These are phyloP conservation scores for Scleroderma bovista DNA, from an alignment of 768 basidiomycete species.

Conservation along the genomic window DNA sequence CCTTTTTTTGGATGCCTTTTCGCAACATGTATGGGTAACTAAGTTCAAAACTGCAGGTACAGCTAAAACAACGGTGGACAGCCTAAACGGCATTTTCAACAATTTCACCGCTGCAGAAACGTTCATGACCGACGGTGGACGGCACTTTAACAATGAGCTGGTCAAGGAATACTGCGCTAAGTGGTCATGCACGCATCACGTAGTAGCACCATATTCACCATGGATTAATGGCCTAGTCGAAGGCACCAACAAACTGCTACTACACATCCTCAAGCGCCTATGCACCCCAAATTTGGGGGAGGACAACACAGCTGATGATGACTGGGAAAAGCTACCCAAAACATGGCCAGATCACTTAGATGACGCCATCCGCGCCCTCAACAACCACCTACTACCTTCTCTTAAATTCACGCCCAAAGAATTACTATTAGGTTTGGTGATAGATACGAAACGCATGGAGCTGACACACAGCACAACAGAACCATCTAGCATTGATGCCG, in stretches of 20 bases:
- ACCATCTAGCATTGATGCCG: conserved; percentile 7
- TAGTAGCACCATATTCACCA: conserved; percentile 18
- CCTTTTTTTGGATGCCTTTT: too few relatives aligned
- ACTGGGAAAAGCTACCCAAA: conserved; percentile 13
- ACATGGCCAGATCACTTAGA: conserved; percentile 14
- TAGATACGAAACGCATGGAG: conserved; percentile 18
- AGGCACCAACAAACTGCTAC: too few relatives aligned
- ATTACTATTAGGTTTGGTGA: conserved; percentile 22
- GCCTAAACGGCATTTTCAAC: too few relatives aligned
- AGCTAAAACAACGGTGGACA: too few relatives aligned
- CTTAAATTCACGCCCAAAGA: conserved; percentile 20
- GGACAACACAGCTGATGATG: not conserved
- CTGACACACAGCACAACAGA: not conserved
- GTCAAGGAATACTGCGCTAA: conserved; percentile 12
- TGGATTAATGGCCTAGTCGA: too few relatives aligned
- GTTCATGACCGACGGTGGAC: too few relatives aligned
- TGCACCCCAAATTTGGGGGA: too few relatives aligned
- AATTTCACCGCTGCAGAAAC: too few relatives aligned
- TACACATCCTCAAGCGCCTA: too few relatives aligned
- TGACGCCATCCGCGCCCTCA: conserved; percentile 7
- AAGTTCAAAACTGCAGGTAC: too few relatives aligned
- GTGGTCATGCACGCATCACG: conserved; percentile 9
- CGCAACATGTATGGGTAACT: too few relatives aligned
- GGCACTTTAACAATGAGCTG: too few relatives aligned
- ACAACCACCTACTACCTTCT: conserved; percentile 15